Evolutionary conservation across 495 filamentous ascomycete genomes (phyloP), one percentile per base, ranked within the genome.

Genomic region (Bombardia bombarda): DNA sequence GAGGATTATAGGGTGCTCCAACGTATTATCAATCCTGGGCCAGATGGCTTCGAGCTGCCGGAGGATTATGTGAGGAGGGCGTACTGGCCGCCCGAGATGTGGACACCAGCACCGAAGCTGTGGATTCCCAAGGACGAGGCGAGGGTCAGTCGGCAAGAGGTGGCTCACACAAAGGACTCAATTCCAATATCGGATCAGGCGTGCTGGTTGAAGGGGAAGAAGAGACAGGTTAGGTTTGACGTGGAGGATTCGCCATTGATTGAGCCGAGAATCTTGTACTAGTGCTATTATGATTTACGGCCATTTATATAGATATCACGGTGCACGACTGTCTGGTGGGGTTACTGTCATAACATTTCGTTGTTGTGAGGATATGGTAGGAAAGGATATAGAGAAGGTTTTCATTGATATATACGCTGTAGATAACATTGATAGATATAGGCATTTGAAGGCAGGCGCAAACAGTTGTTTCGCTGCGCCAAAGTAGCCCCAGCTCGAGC

Each of bases 81-180:
- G 1, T 89, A 83, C 53, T 73, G 72, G 40, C 75, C 86, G 50
- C 84, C 84, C 0, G 80, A 81, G 31, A 73, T 89, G 49, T 78
- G 72, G 40, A 60, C 65, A 9, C 63, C 63, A 0, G 67, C 75
- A 0, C 82, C 83, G 5, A 64, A 68, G 32, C 62, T 89, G 7
- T 89, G 84, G 84, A 75, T 89, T 4, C 81, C 83, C 0, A 67
- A 67, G 16, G 84, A 89, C 57, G 65, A 74, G 2, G 79, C 75
- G 51, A 77, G 80, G 2, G 76, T 86, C 16, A 79, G 74, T 44
- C 57, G 60, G 23, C 73, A 80, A 48, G 84, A 87, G 56, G 61
- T 84, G 30, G 55, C 73, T 33, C 71, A 82, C 37, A 82, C 74
- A 4, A 61, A 66, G 45, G 57, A 67, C 1, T 55, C 59, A 7